Percentiles rank a stretch among this genome's conserved stretches.
These are phyloP conservation scores for Lithocarpus polystachyus DNA, from an alignment of 306 rosid genomes.

Conservation along the genomic window DNA sequence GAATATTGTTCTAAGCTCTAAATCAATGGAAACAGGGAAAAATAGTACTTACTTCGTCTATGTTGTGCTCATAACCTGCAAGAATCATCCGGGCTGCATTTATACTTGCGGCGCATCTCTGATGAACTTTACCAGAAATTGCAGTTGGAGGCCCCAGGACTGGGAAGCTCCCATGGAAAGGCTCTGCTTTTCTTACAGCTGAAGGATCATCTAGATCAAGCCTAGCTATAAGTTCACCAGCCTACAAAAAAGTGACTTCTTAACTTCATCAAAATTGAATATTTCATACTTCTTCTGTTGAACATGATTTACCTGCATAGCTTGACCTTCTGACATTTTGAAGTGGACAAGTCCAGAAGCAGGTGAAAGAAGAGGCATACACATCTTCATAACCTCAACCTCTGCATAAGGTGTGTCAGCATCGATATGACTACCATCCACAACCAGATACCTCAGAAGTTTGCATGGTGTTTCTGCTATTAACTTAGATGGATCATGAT, in stretches of 20 bases:
- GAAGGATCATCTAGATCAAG: conserved; percentile 97
- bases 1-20: not conserved
- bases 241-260: conserved; percentile 38
- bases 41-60: conserved; percentile 68
- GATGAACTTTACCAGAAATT: conserved; percentile 93
- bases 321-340: conserved; percentile 93
- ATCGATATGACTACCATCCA: conserved; percentile 73
- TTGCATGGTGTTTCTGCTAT: conserved; percentile 98
- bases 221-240: conserved; percentile 93
- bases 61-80: conserved; percentile 92
- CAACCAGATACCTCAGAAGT: conserved; percentile 75
- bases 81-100: conserved; percentile 90
- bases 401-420: conserved; percentile 94
- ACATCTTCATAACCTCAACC: conserved; percentile 99
- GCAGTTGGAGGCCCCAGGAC: conserved; percentile 88
- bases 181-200: conserved; percentile 92
- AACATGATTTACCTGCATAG: conserved; percentile 79
- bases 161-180: conserved; percentile 84
- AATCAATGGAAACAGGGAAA: conserved; percentile 6
- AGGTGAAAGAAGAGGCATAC: conserved; percentile 99
- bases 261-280: conserved; percentile 12
- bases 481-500: conserved; percentile 93
- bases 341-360: conserved; percentile 90
- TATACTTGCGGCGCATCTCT: conserved; percentile 86
- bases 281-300: conserved; percentile 8